Evolutionary conservation across 2,329 filamentous ascomycete genomes (phyloP).

Genomic region (Verticillium klebahnii): DNA sequence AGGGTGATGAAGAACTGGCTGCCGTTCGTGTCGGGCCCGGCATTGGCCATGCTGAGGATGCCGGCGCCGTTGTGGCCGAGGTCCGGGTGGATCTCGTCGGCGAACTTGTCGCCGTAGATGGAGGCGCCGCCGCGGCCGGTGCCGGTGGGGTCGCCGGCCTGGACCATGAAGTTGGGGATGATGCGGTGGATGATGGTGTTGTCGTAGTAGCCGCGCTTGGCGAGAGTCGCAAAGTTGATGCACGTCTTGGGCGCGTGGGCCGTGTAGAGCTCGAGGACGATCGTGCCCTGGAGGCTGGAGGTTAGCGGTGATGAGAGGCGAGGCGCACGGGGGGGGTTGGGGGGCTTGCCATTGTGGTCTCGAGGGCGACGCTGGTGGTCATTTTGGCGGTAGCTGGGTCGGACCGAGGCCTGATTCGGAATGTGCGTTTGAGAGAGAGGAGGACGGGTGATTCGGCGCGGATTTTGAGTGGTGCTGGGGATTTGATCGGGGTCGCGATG

Average conservation of each 20-base stretch:
- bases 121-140: conserved; percentile 84
- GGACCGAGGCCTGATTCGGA: background rate
- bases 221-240: conserved; percentile 80
- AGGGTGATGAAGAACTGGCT: conserved; percentile 95
- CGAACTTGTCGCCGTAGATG: conserved; percentile 92
- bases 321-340: background rate
- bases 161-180: conserved; percentile 94
- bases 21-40: conserved; percentile 87
- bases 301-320: background rate
- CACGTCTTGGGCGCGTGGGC: conserved; percentile 85
- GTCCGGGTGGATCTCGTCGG: conserved; percentile 75
- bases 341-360: conserved; percentile 74
- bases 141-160: conserved; percentile 90
- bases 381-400: conserved; percentile 37
- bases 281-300: conserved; percentile 62
- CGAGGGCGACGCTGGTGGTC: conserved; percentile 74
- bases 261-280: conserved; percentile 86
- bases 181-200: conserved; percentile 85
- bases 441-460: background rate
- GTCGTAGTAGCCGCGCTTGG: conserved; percentile 83
- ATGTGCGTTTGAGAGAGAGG: background rate
- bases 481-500: background rate
- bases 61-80: conserved; percentile 92
- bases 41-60: conserved; percentile 95
- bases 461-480: background rate